Conservation (phyloP, 495 filamentous ascomycete species). For the Podospora tetraspora region DNA sequence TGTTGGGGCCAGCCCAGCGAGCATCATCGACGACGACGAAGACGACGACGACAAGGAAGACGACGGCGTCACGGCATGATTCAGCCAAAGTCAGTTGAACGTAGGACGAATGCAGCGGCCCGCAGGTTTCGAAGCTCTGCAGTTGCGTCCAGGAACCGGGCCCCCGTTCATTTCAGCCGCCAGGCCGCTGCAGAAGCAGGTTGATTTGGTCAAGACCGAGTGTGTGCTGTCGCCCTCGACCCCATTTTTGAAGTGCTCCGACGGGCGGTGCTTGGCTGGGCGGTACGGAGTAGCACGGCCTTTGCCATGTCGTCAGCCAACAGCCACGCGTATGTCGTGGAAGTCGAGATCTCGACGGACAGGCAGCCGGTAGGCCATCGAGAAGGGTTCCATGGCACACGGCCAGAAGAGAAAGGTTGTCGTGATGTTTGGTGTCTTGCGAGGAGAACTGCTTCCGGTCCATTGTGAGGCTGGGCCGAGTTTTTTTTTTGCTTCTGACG, state of each 20-base stretch:
- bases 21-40: neutral
- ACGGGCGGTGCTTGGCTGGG: neutral
- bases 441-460: neutral
- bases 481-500: neutral
- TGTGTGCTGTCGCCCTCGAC: constrained; percentile 7
- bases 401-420: neutral
- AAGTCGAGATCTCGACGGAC: neutral
- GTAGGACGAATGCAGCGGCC: constrained; percentile 17
- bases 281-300: neutral
- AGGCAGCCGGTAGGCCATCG: neutral
- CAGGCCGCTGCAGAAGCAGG: constrained; percentile 12
- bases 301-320: neutral
- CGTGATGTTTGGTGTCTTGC: neutral
- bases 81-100: constrained; percentile 16
- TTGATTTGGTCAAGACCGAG: constrained; percentile 31
- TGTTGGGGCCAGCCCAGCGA: neutral
- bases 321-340: neutral
- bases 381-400: neutral
- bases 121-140: constrained; percentile 16
- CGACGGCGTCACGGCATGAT: constrained; percentile 12
- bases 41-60: constrained; percentile 1
- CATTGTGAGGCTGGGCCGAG: too few species aligned
- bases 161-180: constrained; percentile 23
- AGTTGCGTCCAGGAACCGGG: constrained; percentile 5
- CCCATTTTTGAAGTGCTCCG: neutral